These are phyloP conservation scores for Calonectria pseudoturangicola DNA, from an alignment of 2,329 filamentous ascomycete genomes.

Conservation along the genomic window DNA sequence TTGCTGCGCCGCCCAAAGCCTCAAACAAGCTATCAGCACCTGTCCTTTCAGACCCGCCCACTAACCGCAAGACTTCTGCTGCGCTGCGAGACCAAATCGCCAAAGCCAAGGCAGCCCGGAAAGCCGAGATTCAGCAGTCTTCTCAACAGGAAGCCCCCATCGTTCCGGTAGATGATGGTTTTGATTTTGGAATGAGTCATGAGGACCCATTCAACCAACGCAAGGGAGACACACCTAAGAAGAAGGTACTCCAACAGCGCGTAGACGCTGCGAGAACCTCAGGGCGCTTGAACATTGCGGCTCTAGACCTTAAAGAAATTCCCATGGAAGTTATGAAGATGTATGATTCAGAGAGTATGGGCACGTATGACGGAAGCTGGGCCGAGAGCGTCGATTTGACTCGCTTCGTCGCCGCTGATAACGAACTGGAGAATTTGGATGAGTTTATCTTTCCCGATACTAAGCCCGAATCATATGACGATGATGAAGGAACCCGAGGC, in stretches of 20 bases:
- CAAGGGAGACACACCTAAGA: slow-evolving; percentile 73
- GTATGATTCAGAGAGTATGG: slow-evolving; percentile 86
- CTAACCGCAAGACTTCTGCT: slow-evolving; percentile 80
- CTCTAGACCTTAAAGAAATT: slow-evolving; percentile 85
- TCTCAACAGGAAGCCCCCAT: slow-evolving; percentile 59
- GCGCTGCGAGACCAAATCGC: slow-evolving; percentile 93
- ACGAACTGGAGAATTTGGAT: slow-evolving; percentile 85
- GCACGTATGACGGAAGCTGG: slow-evolving; percentile 82
- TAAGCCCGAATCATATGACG: slow-evolving; percentile 72
- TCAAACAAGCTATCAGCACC: slow-evolving; percentile 46
- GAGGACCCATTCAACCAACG: slow-evolving; percentile 83
- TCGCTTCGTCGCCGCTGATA: slow-evolving; percentile 90
- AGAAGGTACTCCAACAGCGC: slow-evolving; percentile 83
- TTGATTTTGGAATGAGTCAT: slow-evolving; percentile 71
- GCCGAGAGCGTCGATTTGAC: slow-evolving; percentile 93
- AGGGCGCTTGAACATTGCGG: slow-evolving; percentile 91
- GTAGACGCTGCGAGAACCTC: slow-evolving; percentile 83
- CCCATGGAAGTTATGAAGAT: slow-evolving; percentile 90
- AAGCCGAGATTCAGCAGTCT: slow-evolving; percentile 67
- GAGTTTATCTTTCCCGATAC: slow-evolving; percentile 88
- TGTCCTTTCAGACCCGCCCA: slow-evolving; percentile 33
- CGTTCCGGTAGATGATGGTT: slow-evolving; percentile 65
- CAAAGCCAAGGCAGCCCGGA: slow-evolving; percentile 89
- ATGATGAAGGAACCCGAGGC: slow-evolving; percentile 79
- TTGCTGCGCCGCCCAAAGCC: slow-evolving; percentile 48